These are phyloP conservation scores for Kluyveromyces sp. DNA, from an alignment of 1,139 yeast genomes.

Conservation along the genomic window DNA sequence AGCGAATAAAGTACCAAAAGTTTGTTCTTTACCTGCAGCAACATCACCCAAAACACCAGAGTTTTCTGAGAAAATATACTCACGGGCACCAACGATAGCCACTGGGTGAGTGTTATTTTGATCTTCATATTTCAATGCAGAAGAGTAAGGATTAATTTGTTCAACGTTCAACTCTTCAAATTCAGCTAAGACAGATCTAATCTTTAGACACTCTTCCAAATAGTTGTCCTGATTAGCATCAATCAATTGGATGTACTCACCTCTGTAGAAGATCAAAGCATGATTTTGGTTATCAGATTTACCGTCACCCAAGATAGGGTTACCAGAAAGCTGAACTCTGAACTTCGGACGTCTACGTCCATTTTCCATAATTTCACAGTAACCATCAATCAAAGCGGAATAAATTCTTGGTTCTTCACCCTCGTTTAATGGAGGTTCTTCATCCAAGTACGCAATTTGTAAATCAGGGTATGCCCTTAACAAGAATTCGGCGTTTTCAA, in stretches of 20 bases:
- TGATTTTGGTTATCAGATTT: slow-evolving; percentile 98
- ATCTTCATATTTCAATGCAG: slow-evolving; percentile 42
- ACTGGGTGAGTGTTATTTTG: slow-evolving; percentile 62
- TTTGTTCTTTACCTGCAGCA: slow-evolving; percentile 99
- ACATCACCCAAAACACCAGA: slow-evolving; percentile 99
- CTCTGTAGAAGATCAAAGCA: slow-evolving; percentile 93
- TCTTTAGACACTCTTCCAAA: slow-evolving; percentile 95
- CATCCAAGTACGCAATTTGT: slow-evolving; percentile 97
- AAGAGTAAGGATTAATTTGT: slow-evolving; percentile 74
- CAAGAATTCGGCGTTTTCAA: slow-evolving; percentile 96
- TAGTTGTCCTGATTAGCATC: slow-evolving; percentile 99
- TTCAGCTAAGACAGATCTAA: slow-evolving; percentile 94
- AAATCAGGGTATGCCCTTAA: slow-evolving; percentile 97
- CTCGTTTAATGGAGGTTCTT: slow-evolving; percentile 81
- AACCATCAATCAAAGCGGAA: slow-evolving; percentile 96
- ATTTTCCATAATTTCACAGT: slow-evolving; percentile 93
- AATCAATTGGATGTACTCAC: slow-evolving; percentile 94
- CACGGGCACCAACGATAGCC: slow-evolving; percentile 98
- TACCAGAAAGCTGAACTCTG: slow-evolving; percentile 96
- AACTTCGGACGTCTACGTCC: slow-evolving; percentile 99
- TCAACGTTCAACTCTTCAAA: slow-evolving; percentile 92
- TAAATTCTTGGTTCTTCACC: slow-evolving; percentile 97
- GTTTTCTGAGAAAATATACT: slow-evolving; percentile 97
- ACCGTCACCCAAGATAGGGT: slow-evolving; percentile 99
- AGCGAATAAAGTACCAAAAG: slow-evolving; percentile 96